Percentiles rank a stretch among this genome's conserved stretches.
These are phyloP conservation scores for Colletotrichum lupini DNA, from an alignment of 2,329 filamentous ascomycete genomes.

Conservation along the genomic window DNA sequence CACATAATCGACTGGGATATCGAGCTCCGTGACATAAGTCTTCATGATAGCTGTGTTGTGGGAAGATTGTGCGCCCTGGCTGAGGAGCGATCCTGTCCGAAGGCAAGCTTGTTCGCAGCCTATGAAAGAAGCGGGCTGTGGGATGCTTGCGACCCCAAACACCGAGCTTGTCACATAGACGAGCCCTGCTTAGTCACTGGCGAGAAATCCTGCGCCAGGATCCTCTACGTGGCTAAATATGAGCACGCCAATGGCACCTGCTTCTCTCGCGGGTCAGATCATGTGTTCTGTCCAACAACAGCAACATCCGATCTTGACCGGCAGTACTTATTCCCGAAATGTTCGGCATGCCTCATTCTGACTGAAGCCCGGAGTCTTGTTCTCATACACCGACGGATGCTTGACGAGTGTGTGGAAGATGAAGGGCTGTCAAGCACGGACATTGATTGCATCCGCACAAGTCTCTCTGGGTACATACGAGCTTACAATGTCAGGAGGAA, in stretches of 20 bases:
- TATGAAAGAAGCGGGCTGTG: constrained; percentile 1
- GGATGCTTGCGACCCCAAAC: constrained; percentile 16
- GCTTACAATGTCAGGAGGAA: constrained; percentile 1
- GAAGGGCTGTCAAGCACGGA: not conserved
- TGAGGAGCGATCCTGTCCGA: not conserved
- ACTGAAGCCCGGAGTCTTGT: constrained; percentile 3
- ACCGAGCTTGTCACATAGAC: constrained; percentile 1
- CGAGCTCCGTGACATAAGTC: not conserved
- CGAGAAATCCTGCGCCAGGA: not conserved
- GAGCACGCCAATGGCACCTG: not conserved
- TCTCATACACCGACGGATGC: constrained; percentile 10
- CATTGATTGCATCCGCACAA: not conserved
- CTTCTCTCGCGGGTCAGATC: not conserved
- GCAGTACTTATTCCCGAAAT: not conserved
- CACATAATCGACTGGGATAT: not conserved
- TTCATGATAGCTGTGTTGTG: not conserved
- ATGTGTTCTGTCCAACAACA: not conserved
- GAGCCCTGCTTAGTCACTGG: not conserved
- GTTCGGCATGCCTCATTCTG: not conserved
- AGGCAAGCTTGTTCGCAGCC: not conserved
- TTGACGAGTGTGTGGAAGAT: not conserved
- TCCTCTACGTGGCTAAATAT: not conserved
- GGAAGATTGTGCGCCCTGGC: not conserved
- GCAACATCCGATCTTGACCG: not conserved
- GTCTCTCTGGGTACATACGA: constrained; percentile 5